Percentiles rank a stretch among this genome's conserved stretches.
These are phyloP conservation scores for Aurinia saxatilis DNA, from an alignment of 345 rosid genomes.

Conservation along the genomic window DNA sequence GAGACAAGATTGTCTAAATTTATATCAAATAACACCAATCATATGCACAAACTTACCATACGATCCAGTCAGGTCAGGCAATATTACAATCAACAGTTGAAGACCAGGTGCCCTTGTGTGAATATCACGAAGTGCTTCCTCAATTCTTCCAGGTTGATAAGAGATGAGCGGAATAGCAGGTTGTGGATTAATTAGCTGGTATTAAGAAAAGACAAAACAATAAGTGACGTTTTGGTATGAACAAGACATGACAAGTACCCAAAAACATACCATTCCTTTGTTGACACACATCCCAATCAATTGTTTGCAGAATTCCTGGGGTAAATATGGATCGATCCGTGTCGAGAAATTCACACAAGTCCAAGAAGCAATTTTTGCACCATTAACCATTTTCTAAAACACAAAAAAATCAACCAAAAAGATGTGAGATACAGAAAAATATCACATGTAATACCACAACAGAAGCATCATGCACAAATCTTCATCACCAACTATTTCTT, in stretches of 20 bases:
- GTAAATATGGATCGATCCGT: neutral
- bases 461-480: neutral
- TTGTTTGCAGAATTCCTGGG: conserved; percentile 35
- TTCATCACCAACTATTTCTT: neutral
- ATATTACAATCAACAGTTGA: conserved; percentile 50
- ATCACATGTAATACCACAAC: neutral
- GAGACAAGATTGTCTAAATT: neutral
- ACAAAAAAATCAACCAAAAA: neutral
- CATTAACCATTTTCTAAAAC: conserved; percentile 75
- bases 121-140: conserved; percentile 38
- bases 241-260: neutral
- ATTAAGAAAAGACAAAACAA: neutral
- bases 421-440: neutral
- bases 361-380: conserved; percentile 60
- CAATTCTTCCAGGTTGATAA: conserved; percentile 33
- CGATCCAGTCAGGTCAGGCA: conserved; percentile 55
- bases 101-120: conserved; percentile 28
- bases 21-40: neutral
- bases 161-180: conserved; percentile 34
- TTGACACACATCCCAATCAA: conserved; percentile 50
- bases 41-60: conserved; percentile 41
- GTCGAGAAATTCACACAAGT: conserved; percentile 51
- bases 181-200: conserved; percentile 34
- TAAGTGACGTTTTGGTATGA: neutral
- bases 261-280: conserved; percentile 59